A percentile compares a stretch with the other conserved stretches of the same genome.
Conservation (phyloP, 148 eudicot species). For the Cornus controversa region DNA sequence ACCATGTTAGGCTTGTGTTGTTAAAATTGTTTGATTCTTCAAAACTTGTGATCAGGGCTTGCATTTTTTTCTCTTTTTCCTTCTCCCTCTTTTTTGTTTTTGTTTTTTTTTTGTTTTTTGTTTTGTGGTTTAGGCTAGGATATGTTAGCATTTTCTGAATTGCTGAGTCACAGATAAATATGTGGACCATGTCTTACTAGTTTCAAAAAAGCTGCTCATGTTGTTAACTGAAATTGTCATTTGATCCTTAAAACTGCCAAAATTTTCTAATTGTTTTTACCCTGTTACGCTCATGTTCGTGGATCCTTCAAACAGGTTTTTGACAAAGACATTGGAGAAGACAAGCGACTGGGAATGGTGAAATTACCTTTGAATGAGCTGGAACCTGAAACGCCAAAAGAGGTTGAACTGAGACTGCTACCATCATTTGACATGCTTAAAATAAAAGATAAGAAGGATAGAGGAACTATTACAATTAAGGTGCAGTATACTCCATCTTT, state of each 20-base stretch:
- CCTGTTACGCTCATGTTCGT: neutral
- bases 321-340: conserved; percentile 91
- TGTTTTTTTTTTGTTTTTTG: too few relatives aligned
- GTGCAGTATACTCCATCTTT: conserved; percentile 24
- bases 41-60: neutral
- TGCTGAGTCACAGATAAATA: neutral
- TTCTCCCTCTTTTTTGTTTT: too few relatives aligned
- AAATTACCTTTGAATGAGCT: conserved; percentile 69
- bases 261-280: neutral
- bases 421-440: conserved; percentile 79
- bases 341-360: conserved; percentile 74
- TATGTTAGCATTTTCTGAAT: neutral
- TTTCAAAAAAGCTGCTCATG: neutral
- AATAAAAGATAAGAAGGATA: conserved; percentile 86
- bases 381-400: conserved; percentile 55
- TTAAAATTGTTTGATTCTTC: neutral
- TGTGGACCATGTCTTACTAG: neutral
- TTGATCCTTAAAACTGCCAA: neutral
- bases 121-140: neutral
- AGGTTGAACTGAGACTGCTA: conserved; percentile 62
- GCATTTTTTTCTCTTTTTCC: too few relatives aligned
- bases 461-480: conserved; percentile 84
- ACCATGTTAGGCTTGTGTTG: too few relatives aligned
- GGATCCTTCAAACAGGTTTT: conserved; percentile 55
- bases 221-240: neutral